Evolutionary conservation across 2,329 filamentous ascomycete species (phyloP).

Genomic region (Nothophaeocryptopus gaeumannii): DNA sequence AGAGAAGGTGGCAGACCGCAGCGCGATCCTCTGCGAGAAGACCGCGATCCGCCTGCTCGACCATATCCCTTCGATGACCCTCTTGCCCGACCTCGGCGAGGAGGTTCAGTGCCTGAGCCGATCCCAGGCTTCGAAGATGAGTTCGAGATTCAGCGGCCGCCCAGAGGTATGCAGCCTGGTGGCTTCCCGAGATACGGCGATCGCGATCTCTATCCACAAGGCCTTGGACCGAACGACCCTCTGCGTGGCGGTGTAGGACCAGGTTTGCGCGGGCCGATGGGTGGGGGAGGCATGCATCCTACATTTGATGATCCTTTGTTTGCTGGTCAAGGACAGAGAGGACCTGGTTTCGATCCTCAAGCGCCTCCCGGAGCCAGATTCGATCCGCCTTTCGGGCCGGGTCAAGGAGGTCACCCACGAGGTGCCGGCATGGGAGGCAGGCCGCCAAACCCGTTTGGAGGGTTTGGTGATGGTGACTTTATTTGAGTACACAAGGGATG

Average conservation of each 20-base stretch:
- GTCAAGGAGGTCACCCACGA: conserved; percentile 49
- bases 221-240: conserved; percentile 81
- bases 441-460: conserved; percentile 58
- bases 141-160: conserved; percentile 72
- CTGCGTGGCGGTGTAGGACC: conserved; percentile 62
- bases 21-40: conserved; percentile 52
- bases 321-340: conserved; percentile 49
- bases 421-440: conserved; percentile 45
- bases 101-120: conserved; percentile 64
- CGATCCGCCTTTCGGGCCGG: conserved; percentile 81
- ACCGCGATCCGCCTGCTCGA: conserved; percentile 59
- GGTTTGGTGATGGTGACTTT: conserved; percentile 60
- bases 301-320: conserved; percentile 92
- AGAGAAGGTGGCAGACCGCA: conserved; percentile 34
- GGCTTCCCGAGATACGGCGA: conserved; percentile 64
- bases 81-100: conserved; percentile 50
- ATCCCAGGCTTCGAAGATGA: conserved; percentile 94
- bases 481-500: conserved; percentile 39
- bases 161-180: conserved; percentile 44
- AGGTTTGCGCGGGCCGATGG: conserved; percentile 51
- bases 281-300: conserved; percentile 84
- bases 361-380: conserved; percentile 86
- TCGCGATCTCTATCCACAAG: conserved; percentile 82
- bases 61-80: conserved; percentile 61
- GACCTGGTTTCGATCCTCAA: conserved; percentile 62